Evolutionary conservation across 1,284 basidiomycete genomes (phyloP).

Genomic region (Rhodotorula glutinis): DNA sequence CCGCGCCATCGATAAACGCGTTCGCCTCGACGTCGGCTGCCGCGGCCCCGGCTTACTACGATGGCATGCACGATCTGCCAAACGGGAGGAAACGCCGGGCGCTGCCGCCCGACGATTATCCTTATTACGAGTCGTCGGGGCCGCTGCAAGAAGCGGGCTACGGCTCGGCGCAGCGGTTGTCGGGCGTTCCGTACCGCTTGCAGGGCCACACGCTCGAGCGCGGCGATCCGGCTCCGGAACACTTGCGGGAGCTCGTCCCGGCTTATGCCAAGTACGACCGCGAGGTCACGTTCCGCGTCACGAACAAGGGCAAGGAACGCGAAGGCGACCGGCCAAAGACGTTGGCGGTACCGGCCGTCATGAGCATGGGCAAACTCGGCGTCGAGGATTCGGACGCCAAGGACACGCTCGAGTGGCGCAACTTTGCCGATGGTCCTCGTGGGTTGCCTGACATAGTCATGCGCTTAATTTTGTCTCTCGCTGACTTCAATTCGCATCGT

Average conservation of each 20-base stretch:
- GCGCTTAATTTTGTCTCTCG: not conserved
- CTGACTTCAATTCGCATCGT: too few species aligned
- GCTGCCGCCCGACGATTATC: not conserved
- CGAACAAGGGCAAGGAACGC: conserved; percentile 34
- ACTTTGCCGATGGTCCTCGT: conserved; percentile 64
- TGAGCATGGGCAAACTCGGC: conserved; percentile 59
- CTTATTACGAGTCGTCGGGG: not conserved
- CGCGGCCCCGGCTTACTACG: not conserved
- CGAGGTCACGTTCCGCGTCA: conserved; percentile 31
- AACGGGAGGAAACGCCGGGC: conserved; percentile 9
- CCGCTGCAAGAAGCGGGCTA: conserved; percentile 11
- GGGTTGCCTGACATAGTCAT: too few species aligned
- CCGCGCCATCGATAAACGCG: not conserved
- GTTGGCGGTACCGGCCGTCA: conserved; percentile 54
- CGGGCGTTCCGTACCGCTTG: conserved; percentile 18
- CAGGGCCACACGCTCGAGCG: conserved; percentile 25
- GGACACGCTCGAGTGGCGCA: conserved; percentile 73
- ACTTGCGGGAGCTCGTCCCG: conserved; percentile 57
- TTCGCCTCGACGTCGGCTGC: conserved; percentile 9
- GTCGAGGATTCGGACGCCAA: conserved; percentile 61
- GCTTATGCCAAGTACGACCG: conserved; percentile 38
- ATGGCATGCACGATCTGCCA: too few species aligned
- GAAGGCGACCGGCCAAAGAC: conserved; percentile 48
- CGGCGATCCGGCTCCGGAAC: not conserved
- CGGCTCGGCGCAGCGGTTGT: conserved; percentile 11